These are phyloP conservation scores for Trypanosoma scelopori DNA, from an alignment of 208 protist genomes.

Conservation along the genomic window DNA sequence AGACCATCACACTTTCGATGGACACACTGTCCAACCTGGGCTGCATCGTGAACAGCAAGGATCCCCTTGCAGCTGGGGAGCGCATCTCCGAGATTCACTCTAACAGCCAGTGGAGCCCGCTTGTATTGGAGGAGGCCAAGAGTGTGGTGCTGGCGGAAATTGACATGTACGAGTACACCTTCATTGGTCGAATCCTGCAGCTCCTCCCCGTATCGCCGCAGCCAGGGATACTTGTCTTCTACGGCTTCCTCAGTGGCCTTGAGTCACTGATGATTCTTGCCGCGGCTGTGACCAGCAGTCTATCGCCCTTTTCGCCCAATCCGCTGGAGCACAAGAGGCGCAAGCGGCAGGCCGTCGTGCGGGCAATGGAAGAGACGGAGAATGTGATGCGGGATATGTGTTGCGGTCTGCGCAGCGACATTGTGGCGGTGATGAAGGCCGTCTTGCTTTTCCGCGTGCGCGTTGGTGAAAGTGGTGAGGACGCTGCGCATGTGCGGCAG, in stretches of 20 bases:
- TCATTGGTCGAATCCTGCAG: slow-evolving; percentile 46
- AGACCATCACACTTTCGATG: slow-evolving; percentile 35
- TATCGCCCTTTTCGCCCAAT: slow-evolving; percentile 34
- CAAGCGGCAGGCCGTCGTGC: slow-evolving; percentile 31
- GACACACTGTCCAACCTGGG: slow-evolving; percentile 31
- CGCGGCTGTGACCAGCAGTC: slow-evolving; percentile 54
- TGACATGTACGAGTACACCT: slow-evolving; percentile 37
- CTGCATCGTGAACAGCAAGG: slow-evolving; percentile 35
- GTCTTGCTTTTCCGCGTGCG: slow-evolving; percentile 28
- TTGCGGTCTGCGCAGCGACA: slow-evolving; percentile 30
- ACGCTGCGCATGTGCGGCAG: slow-evolving; percentile 7
- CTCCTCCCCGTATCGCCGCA: slow-evolving; percentile 42
- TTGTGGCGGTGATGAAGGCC: slow-evolving; percentile 33
- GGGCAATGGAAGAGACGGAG: slow-evolving; percentile 81
- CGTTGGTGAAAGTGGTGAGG: slow-evolving; percentile 18
- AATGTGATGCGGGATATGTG: slow-evolving; percentile 66
- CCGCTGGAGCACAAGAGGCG: slow-evolving; percentile 20
- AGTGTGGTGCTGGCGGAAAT: slow-evolving; percentile 33
- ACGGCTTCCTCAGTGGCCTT: slow-evolving; percentile 37
- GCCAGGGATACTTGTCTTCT: slow-evolving; percentile 39
- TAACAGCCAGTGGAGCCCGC: slow-evolving; percentile 30
- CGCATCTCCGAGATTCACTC: slow-evolving; percentile 28
- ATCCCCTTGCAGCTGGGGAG: slow-evolving; percentile 24
- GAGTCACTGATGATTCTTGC: slow-evolving; percentile 61
- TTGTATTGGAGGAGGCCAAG: slow-evolving; percentile 33